Evolutionary conservation across 179 eudicot species (phyloP).

Genomic region (Patellifolia procumbens): DNA sequence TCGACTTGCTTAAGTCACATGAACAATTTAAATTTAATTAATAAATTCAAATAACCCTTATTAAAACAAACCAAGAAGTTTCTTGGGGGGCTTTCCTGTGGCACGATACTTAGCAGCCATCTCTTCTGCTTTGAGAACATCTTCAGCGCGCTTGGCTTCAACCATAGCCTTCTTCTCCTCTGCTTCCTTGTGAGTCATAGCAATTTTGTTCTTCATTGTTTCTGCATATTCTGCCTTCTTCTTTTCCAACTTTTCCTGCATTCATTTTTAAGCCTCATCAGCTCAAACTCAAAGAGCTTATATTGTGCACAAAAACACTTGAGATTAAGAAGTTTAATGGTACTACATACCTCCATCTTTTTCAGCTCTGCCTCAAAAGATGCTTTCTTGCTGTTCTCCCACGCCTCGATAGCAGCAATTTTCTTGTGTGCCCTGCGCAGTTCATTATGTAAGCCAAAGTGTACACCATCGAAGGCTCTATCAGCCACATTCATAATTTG

Average conservation of each 20-base stretch:
- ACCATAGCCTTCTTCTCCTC: constrained; percentile 73
- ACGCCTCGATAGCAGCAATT: constrained; percentile 63
- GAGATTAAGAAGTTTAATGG: neutral
- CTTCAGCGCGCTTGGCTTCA: constrained; percentile 75
- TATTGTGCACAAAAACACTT: neutral
- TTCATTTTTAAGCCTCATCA: neutral
- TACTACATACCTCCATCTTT: constrained; percentile 68
- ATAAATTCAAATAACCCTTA: constrained; percentile 3
- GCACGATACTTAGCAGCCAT: constrained; percentile 76
- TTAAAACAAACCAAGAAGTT: constrained; percentile 63
- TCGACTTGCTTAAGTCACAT: constrained; percentile 12
- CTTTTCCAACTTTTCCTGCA: constrained; percentile 79
- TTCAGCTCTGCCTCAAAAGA: constrained; percentile 71
- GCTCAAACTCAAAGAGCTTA: neutral
- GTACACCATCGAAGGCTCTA: no score
- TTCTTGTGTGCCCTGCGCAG: constrained; percentile 78
- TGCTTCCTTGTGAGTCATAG: constrained; percentile 67
- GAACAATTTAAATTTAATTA: neutral
- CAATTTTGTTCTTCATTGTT: constrained; percentile 72
- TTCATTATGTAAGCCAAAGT: constrained; percentile 19
- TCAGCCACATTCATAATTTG: no score
- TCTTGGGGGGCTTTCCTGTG: constrained; percentile 78
- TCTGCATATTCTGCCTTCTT: constrained; percentile 74
- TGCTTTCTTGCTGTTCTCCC: constrained; percentile 94
- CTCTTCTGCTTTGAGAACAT: constrained; percentile 72